Evolutionary conservation across 805 yeast species (phyloP).

Genomic region (Schwanniomyces vanrijiae): DNA sequence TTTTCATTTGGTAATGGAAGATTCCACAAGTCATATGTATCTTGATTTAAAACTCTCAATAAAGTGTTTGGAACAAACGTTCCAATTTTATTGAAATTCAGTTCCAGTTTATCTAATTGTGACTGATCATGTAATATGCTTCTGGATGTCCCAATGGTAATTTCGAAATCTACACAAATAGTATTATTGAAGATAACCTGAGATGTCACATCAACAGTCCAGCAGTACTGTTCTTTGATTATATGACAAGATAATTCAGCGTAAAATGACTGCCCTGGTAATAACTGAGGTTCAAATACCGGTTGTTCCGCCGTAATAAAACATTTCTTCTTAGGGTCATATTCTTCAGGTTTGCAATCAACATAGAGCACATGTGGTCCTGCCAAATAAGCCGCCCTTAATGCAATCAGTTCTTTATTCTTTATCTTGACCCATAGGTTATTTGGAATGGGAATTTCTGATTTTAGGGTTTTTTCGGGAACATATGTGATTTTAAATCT

Average conservation of each 20-base stretch:
- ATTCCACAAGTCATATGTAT: conserved; percentile 76
- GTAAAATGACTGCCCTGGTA: conserved; percentile 63
- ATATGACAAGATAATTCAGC: conserved; percentile 67
- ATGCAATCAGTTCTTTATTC: conserved; percentile 68
- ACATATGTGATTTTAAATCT: conserved; percentile 54
- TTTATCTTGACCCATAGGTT: conserved; percentile 56
- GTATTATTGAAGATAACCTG: conserved; percentile 74
- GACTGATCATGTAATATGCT: conserved; percentile 32
- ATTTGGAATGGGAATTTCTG: conserved; percentile 12
- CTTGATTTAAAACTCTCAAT: conserved; percentile 52
- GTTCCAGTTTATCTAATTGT: conserved; percentile 17
- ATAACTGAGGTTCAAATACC: conserved; percentile 65
- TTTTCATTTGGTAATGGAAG: conserved; percentile 49
- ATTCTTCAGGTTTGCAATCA: conserved; percentile 72
- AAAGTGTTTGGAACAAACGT: conserved; percentile 21
- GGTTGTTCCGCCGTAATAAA: conserved; percentile 81
- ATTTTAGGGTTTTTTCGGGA: conserved; percentile 21
- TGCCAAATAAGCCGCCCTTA: conserved; percentile 80
- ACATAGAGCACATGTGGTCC: conserved; percentile 89
- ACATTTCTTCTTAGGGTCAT: conserved; percentile 49
- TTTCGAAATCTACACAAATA: conserved; percentile 66
- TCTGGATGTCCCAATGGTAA: conserved; percentile 53
- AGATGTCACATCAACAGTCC: conserved; percentile 80
- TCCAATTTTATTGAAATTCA: conserved; percentile 28
- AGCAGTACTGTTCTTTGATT: conserved; percentile 55